Evolutionary conservation across 2,329 filamentous ascomycete species (phyloP), one percentile per base, ranked within the genome.

Genomic region (Colletotrichum sp.): DNA sequence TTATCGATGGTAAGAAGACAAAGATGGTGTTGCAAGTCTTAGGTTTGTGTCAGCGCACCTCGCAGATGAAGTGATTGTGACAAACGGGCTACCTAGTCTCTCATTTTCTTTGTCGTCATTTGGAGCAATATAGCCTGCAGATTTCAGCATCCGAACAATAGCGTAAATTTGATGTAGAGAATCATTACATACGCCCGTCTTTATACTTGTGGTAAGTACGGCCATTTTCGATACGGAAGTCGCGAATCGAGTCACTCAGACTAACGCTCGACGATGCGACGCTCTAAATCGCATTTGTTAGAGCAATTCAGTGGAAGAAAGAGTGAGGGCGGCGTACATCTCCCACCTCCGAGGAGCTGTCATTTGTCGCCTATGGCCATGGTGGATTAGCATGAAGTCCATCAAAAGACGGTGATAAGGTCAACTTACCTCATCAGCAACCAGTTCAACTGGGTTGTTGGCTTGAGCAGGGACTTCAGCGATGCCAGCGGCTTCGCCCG

Each of bases 11-110:
- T 79, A 61, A 89, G 73, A 61, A 86, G 88, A 79, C 88, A 87
- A 78, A 91, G 86, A 77, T 90, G 86, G 80, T 92, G 89, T 78
- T 90, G 88, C 78, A 90, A 82, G 74, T 92, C 89, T 69, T 12
- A 6, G 7, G 12, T 1, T 7, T 4, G 0, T 7, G 32, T 16
- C 14, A 55, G 7, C 24, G 6, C 16, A 24, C 8, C 14, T 60
- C 7, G 16, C 26, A 28, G 26, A 28, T 28, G 26, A 28, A 5
- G 26, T 5, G 26, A 28, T 28, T 28, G 6, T 28, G 26, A 28
- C 21, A 24, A 24, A 24, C 21, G 21, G 21, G 21, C 21, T 28
- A 28, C 26, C 26, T 28, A 28, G 26, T 28, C 26, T 6, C 26
- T 28, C 26, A 5, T 28, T 28, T 28, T 28, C 26, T 5, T 5